These are phyloP conservation scores for Azolla pinnata DNA, from an alignment of 75 land plant genomes.

Conservation along the genomic window DNA sequence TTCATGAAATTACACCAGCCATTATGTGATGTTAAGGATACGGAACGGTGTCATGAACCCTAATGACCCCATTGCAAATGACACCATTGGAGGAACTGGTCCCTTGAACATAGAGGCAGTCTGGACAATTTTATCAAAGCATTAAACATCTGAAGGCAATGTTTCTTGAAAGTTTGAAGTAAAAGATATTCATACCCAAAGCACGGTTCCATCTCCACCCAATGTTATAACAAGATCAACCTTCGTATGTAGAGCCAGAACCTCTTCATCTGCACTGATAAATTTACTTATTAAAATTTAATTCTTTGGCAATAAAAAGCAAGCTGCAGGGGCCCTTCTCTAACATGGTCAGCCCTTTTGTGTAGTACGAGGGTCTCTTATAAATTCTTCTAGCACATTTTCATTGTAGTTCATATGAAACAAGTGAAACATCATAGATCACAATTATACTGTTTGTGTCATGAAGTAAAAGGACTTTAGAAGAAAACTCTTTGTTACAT, in stretches of 20 bases:
- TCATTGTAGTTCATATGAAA: no score
- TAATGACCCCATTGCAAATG: conserved; percentile 93
- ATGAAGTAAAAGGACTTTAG: no score
- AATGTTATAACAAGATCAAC: conserved; percentile 88
- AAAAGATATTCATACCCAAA: conserved; percentile 62
- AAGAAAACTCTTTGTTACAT: no score
- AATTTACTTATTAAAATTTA: neutral
- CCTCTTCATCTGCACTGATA: conserved; percentile 50
- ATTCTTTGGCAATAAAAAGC: no score
- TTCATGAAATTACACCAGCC: neutral
- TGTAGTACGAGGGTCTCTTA: no score
- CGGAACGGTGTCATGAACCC: conserved; percentile 97
- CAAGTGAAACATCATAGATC: no score
- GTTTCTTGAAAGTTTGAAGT: neutral
- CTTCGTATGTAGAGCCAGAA: conserved; percentile 47
- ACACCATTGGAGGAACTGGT: conserved; percentile 85
- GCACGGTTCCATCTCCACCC: conserved; percentile 98
- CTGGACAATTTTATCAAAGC: conserved; percentile 22
- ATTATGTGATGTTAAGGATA: conserved; percentile 53
- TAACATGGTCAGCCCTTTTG: no score
- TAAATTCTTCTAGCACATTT: no score
- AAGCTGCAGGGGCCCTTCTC: no score
- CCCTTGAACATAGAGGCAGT: conserved; percentile 96
- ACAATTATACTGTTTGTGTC: no score
- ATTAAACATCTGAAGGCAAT: neutral